phyloP scores from a whole-genome alignment of 1,284 basidiomycete species.

The Rhodotorula sp. region DNA sequence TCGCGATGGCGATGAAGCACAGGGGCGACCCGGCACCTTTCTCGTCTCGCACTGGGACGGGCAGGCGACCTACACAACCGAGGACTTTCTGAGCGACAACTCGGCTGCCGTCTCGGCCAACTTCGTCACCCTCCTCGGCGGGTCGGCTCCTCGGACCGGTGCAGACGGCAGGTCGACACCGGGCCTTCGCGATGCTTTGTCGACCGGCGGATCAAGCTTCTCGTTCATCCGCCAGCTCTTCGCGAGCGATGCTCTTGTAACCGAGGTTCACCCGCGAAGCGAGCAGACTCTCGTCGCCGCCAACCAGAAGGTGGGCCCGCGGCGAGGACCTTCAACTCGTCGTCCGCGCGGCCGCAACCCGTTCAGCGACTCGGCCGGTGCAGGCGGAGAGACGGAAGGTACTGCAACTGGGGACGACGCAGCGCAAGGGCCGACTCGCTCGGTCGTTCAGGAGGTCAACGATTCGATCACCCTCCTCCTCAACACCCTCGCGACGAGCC shows the following conservation, averaged over 20 bases:
- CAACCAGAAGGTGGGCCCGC: constrained; percentile 87
- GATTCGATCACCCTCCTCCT: constrained; percentile 33
- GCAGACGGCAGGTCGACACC: constrained; percentile 33
- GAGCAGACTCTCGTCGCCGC: constrained; percentile 92
- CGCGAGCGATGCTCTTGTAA: constrained; percentile 80
- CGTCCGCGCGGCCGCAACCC: constrained; percentile 60
- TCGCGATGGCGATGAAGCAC: constrained; percentile 59
- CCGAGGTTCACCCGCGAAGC: constrained; percentile 82
- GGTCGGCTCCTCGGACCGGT: constrained; percentile 48
- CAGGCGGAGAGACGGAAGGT: constrained; percentile 53
- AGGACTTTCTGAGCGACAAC: constrained; percentile 85
- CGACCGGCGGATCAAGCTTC: constrained; percentile 74
- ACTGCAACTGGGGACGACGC: not conserved
- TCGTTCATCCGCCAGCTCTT: constrained; percentile 90
- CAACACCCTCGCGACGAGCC: constrained; percentile 34
- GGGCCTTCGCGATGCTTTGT: constrained; percentile 42
- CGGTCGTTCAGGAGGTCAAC: constrained; percentile 36
- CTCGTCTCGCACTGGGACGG: constrained; percentile 89
- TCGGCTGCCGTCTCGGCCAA: constrained; percentile 87
- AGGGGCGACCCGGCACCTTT: constrained; percentile 81
- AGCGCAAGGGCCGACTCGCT: not conserved
- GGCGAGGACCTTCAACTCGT: constrained; percentile 83
- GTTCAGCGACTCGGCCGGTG: constrained; percentile 35
- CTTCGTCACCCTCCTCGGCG: constrained; percentile 83
- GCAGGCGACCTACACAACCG: constrained; percentile 84